These are phyloP conservation scores for Nicotiana tabacum DNA, from an alignment of 257 asterid species.

Conservation along the genomic window DNA sequence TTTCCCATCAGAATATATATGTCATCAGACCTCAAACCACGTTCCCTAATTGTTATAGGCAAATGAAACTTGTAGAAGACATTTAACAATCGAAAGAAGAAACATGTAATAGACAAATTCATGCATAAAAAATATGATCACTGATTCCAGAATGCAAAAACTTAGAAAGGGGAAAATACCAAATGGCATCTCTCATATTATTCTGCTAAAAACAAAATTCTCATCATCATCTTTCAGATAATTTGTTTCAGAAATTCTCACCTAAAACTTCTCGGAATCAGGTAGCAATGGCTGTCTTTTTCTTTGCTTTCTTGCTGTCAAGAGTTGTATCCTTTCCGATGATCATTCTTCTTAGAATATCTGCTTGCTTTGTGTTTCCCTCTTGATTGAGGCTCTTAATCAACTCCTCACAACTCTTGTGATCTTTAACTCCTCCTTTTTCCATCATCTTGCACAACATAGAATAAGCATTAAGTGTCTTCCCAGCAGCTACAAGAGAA, in stretches of 20 bases:
- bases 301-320: slow-evolving; percentile 57
- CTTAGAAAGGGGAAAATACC: not conserved
- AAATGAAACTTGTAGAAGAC: not conserved
- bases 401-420: slow-evolving; percentile 61
- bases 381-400: slow-evolving; percentile 70
- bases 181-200: not conserved
- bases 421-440: slow-evolving; percentile 65
- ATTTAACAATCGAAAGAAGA: not conserved
- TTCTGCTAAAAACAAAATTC: not conserved
- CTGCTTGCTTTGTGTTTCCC: slow-evolving; percentile 92
- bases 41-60: not conserved
- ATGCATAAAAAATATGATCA: not conserved
- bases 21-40: not conserved
- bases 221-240: not conserved
- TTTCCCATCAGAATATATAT: not conserved
- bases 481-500: slow-evolving; percentile 68
- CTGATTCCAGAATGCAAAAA: not conserved
- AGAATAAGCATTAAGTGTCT: slow-evolving; percentile 87
- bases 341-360: slow-evolving; percentile 66
- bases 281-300: slow-evolving; percentile 30
- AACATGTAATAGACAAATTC: not conserved
- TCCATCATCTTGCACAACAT: slow-evolving; percentile 64
- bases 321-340: slow-evolving; percentile 28
- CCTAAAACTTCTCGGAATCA: slow-evolving; percentile 19
- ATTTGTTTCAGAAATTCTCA: slow-evolving; percentile 20